phyloP scores from a whole-genome alignment of 75 land plant genomes.

The Selaginella tamariscina region DNA sequence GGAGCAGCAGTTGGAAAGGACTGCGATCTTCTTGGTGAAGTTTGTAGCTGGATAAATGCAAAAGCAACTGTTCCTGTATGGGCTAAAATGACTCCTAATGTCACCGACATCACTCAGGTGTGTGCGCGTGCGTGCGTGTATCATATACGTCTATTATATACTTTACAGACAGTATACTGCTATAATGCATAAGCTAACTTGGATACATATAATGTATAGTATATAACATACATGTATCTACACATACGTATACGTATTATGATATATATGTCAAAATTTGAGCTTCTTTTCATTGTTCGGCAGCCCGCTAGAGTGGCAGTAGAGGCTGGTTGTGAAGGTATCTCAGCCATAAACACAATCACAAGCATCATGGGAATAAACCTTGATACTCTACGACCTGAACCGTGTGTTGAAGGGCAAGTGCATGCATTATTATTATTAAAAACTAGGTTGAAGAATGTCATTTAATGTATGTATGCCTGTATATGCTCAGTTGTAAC shows the following conservation, averaged over 20 bases:
- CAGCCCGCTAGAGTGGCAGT: constrained; percentile 88
- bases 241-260: too few relatives aligned
- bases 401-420: constrained; percentile 99
- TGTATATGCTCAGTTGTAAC: too few relatives aligned
- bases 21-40: constrained; percentile 72
- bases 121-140: too few relatives aligned
- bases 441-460: not conserved
- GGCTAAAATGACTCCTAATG: constrained; percentile 99
- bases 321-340: constrained; percentile 74
- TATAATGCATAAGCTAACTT: not conserved
- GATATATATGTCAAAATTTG: too few relatives aligned
- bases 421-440: constrained; percentile 17
- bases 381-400: constrained; percentile 80
- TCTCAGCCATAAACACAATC: constrained; percentile 93
- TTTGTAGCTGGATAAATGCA: constrained; percentile 95
- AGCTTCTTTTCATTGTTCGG: too few relatives aligned
- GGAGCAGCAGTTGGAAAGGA: constrained; percentile 99
- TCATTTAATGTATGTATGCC: too few relatives aligned
- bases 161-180: too few relatives aligned
- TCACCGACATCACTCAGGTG: constrained; percentile 92
- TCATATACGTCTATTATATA: not conserved
- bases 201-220: too few relatives aligned
- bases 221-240: too few relatives aligned
- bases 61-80: constrained; percentile 95
- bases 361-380: constrained; percentile 98